Percentiles rank a stretch among this genome's conserved stretches.
phyloP scores from a whole-genome alignment of 768 basidiomycete species.

The Naganishia antarctica region DNA sequence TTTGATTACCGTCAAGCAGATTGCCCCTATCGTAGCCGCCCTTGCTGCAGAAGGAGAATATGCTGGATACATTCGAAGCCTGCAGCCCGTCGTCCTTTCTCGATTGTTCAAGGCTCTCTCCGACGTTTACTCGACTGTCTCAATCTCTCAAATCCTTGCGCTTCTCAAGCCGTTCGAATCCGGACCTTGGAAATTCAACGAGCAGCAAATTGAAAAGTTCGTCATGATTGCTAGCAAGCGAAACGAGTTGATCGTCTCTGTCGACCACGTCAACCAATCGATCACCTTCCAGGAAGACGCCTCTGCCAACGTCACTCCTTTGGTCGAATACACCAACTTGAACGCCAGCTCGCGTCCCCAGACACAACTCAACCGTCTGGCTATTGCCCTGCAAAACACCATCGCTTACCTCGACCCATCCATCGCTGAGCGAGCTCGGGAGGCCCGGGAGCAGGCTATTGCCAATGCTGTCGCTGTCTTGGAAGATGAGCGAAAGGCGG shows the following conservation, averaged over 20 bases:
- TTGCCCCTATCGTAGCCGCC: slow-evolving; percentile 68
- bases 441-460: slow-evolving; percentile 52
- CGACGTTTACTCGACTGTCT: slow-evolving; percentile 84
- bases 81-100: slow-evolving; percentile 84
- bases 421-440: slow-evolving; percentile 58
- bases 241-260: slow-evolving; percentile 75
- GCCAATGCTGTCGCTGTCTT: slow-evolving; percentile 53
- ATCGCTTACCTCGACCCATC: slow-evolving; percentile 53
- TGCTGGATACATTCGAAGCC: slow-evolving; percentile 76
- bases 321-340: slow-evolving; percentile 49
- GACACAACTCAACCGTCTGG: slow-evolving; percentile 76
- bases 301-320: slow-evolving; percentile 51
- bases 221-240: slow-evolving; percentile 85
- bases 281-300: slow-evolving; percentile 66
- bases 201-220: slow-evolving; percentile 77
- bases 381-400: slow-evolving; percentile 66
- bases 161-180: slow-evolving; percentile 69
- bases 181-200: slow-evolving; percentile 55
- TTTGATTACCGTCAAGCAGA: slow-evolving; percentile 69
- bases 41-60: slow-evolving; percentile 58
- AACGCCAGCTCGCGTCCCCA: slow-evolving; percentile 54
- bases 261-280: slow-evolving; percentile 81
- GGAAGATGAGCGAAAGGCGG: slow-evolving; percentile 48
- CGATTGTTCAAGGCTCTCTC: slow-evolving; percentile 85
- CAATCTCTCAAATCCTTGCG: slow-evolving; percentile 67